These are phyloP conservation scores for Diospyros lotus DNA, from an alignment of 148 eudicot species.

Conservation along the genomic window DNA sequence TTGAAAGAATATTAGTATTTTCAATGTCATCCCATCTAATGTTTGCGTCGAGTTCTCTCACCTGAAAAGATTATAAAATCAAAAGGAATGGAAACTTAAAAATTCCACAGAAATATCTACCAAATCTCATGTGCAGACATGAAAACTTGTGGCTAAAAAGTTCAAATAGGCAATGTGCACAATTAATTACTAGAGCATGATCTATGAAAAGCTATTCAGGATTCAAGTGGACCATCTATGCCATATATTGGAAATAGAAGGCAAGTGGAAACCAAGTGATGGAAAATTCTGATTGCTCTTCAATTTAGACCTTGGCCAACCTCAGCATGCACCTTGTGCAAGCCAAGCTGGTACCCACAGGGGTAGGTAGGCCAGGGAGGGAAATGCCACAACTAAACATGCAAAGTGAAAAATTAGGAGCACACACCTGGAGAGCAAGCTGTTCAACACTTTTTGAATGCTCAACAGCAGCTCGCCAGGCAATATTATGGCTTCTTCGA, in stretches of 20 bases:
- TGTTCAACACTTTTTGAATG: slow-evolving; percentile 59
- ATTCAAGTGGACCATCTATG: not conserved
- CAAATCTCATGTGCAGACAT: too few relatives aligned
- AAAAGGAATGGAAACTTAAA: not conserved
- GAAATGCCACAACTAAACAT: not conserved
- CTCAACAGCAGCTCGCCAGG: slow-evolving; percentile 89
- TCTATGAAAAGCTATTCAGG: not conserved
- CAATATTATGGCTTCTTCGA: slow-evolving; percentile 55
- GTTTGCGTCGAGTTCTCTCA: slow-evolving; percentile 77
- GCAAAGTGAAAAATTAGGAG: slow-evolving; percentile 5
- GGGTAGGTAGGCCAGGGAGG: not conserved
- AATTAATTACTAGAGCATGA: not conserved
- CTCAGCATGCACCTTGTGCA: not conserved
- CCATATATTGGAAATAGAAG: not conserved
- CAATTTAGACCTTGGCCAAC: not conserved
- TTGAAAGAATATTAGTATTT: slow-evolving; percentile 48
- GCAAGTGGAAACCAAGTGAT: not conserved
- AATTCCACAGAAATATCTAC: not conserved
- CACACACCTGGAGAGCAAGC: slow-evolving; percentile 87
- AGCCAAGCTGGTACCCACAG: not conserved
- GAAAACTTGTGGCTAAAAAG: too few relatives aligned
- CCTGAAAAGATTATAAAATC: slow-evolving; percentile 34
- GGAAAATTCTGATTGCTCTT: not conserved
- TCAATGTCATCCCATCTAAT: slow-evolving; percentile 90
- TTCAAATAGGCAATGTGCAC: not conserved